These are phyloP conservation scores for Blakeslea trispora DNA, from an alignment of 371 early-diverging fungal species.

Conservation along the genomic window DNA sequence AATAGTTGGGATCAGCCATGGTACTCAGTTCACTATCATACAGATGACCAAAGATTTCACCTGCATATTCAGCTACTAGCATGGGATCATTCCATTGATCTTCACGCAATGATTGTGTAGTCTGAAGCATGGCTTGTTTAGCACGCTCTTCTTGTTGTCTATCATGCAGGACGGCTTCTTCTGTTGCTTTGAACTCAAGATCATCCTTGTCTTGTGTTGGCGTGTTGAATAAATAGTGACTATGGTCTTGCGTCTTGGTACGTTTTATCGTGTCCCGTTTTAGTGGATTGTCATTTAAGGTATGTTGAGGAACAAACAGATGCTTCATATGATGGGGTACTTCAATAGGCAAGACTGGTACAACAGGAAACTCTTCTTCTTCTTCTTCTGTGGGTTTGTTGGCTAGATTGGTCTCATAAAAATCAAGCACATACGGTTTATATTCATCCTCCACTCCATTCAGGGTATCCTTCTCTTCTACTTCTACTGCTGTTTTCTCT, in stretches of 20 bases:
- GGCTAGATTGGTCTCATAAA: conserved; percentile 35
- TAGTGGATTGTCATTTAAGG: background rate
- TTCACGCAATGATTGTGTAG: conserved; percentile 36
- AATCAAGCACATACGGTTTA: conserved; percentile 9
- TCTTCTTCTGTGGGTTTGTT: conserved; percentile 29
- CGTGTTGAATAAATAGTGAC: background rate
- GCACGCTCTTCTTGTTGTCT: conserved; percentile 25
- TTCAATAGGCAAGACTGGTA: conserved; percentile 39
- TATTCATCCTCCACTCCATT: conserved; percentile 1
- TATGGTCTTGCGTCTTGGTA: background rate
- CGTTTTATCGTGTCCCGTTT: background rate
- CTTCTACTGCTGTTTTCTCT: background rate
- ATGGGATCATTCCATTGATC: conserved; percentile 77
- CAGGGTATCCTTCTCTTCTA: conserved; percentile 1
- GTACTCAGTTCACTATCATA: conserved; percentile 15
- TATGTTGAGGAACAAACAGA: background rate
- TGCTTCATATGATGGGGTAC: conserved; percentile 24
- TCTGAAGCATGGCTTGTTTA: conserved; percentile 23
- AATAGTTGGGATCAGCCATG: conserved; percentile 80
- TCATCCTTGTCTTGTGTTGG: background rate
- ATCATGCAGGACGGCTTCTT: conserved; percentile 18
- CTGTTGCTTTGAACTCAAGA: conserved; percentile 1
- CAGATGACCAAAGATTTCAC: conserved; percentile 71
- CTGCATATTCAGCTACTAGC: conserved; percentile 91
- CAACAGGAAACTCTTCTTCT: conserved; percentile 11